These are phyloP conservation scores for Globisporangium splendens DNA, from an alignment of 352 stramenopile species.

Conservation along the genomic window DNA sequence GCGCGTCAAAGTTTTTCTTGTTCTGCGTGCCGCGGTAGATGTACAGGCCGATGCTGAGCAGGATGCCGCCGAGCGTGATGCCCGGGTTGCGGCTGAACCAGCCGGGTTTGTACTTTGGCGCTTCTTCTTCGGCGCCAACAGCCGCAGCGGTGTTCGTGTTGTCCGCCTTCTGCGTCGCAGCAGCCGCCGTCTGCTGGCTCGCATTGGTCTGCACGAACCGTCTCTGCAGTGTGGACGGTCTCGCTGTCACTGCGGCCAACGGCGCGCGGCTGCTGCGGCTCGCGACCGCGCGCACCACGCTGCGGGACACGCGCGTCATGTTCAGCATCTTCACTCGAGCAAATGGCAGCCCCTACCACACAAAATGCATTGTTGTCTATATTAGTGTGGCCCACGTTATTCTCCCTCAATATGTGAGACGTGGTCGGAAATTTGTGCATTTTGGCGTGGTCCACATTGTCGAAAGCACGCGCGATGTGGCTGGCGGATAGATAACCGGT, in stretches of 20 bases:
- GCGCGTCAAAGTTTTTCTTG: slow-evolving; percentile 78
- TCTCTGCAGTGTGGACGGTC: slow-evolving; percentile 3
- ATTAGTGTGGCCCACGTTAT: neutral
- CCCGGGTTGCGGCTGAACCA: slow-evolving; percentile 85
- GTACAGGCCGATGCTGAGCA: slow-evolving; percentile 64
- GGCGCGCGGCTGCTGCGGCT: neutral
- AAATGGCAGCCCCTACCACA: neutral
- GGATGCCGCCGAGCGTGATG: slow-evolving; percentile 65
- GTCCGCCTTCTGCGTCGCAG: slow-evolving; percentile 1
- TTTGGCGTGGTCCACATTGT: neutral
- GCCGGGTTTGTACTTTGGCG: slow-evolving; percentile 77
- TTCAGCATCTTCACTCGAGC: slow-evolving; percentile 3
- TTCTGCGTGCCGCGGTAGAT: slow-evolving; percentile 68
- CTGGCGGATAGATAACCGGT: neutral
- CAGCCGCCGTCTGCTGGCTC: slow-evolving; percentile 1
- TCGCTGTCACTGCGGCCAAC: neutral
- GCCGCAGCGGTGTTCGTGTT: neutral
- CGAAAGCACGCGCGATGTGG: neutral
- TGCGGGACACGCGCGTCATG: slow-evolving; percentile 1
- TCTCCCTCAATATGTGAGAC: no score
- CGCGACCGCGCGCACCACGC: neutral
- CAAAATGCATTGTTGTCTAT: neutral
- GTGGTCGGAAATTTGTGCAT: no score
- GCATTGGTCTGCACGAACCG: slow-evolving; percentile 6
- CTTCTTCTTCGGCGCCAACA: slow-evolving; percentile 26